Evolutionary conservation across 1,139 yeast species (phyloP).

Genomic region (Protomyces lactucae-debilis): DNA sequence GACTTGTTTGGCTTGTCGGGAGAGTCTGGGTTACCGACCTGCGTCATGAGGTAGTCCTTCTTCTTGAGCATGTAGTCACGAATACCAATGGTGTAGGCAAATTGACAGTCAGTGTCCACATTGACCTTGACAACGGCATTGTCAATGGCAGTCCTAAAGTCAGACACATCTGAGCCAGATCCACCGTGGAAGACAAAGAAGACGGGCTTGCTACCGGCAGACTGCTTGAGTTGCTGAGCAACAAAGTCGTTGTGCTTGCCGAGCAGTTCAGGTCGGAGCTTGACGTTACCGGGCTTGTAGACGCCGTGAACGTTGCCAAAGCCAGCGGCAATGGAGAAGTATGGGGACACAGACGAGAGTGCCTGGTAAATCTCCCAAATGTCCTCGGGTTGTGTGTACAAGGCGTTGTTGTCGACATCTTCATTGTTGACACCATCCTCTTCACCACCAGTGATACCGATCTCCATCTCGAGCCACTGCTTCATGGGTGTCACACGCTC

Average conservation of each 20-base stretch:
- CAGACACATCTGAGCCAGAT: conserved; percentile 91
- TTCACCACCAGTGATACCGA: conserved; percentile 99
- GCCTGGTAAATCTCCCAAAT: conserved; percentile 89
- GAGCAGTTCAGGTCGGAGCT: conserved; percentile 83
- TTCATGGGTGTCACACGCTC: conserved; percentile 86
- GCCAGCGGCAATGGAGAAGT: conserved; percentile 99
- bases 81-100: conserved; percentile 90
- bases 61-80: conserved; percentile 93
- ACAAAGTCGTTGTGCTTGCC: conserved; percentile 91
- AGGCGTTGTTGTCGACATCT: conserved; percentile 75
- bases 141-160: conserved; percentile 84
- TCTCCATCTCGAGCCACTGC: conserved; percentile 99
- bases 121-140: conserved; percentile 98
- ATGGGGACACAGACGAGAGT: conserved; percentile 84
- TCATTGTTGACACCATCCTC: conserved; percentile 99
- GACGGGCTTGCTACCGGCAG: conserved; percentile 64
- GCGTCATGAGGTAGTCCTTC: conserved; percentile 85
- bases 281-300: conserved; percentile 98
- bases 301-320: conserved; percentile 99
- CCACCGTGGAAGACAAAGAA: conserved; percentile 99
- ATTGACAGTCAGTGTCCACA: conserved; percentile 98
- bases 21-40: conserved; percentile 99
- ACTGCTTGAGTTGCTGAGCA: conserved; percentile 52
- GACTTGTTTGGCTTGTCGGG: conserved; percentile 84
- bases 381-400: conserved; percentile 95